Conservation (phyloP, 2,329 filamentous ascomycete species). For the Botrytis pseudocinerea region DNA sequence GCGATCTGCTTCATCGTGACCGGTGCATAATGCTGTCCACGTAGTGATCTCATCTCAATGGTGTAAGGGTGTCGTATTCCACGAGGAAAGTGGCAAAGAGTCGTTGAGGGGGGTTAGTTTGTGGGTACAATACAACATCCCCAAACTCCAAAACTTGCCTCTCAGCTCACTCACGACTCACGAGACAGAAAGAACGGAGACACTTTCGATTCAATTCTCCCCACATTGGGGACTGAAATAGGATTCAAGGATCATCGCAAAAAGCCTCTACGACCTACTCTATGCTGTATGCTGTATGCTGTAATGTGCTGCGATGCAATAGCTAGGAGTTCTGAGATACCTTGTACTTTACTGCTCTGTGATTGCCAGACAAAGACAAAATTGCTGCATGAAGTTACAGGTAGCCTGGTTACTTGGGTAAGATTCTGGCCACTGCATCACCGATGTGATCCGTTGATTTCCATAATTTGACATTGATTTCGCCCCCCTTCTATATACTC, state of each 20-base stretch:
- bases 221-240: neutral
- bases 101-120: neutral
- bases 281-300: constrained; percentile 8
- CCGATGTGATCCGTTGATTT: constrained; percentile 13
- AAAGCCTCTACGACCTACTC: neutral
- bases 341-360: constrained; percentile 11
- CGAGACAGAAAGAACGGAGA: neutral
- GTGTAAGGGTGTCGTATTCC: neutral
- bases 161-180: neutral
- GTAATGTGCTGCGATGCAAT: constrained; percentile 13
- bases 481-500: neutral
- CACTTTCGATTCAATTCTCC: neutral
- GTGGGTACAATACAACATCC: constrained; percentile 5
- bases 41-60: neutral
- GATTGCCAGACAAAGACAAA: neutral
- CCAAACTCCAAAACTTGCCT: neutral
- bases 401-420: neutral
- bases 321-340: constrained; percentile 17
- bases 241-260: constrained; percentile 8
- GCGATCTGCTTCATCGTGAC: neutral
- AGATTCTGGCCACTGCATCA: neutral
- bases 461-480: neutral
- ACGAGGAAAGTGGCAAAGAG: constrained; percentile 7
- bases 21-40: neutral
- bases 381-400: constrained; percentile 2